Evolutionary conservation across 768 basidiomycete genomes (phyloP).

Genomic region (Auriculariales sp.): DNA sequence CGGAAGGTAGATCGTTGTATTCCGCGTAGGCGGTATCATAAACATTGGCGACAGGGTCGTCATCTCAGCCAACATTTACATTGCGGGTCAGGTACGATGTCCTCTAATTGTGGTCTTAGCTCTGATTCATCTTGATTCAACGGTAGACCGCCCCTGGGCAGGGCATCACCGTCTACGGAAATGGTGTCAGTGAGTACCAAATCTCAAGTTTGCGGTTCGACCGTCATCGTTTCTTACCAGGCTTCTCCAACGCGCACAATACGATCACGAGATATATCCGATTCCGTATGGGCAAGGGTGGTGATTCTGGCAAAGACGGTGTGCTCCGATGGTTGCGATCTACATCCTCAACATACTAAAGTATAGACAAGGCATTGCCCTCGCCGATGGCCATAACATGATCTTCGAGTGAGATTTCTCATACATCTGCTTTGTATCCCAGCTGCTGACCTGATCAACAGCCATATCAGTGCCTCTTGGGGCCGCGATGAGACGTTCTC

Average conservation of each 20-base stretch:
- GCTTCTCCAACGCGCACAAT: conserved; percentile 17
- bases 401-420: too few relatives aligned
- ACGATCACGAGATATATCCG: conserved; percentile 18
- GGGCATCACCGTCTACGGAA: conserved; percentile 24
- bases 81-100: conserved; percentile 23
- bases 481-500: conserved; percentile 21
- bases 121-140: too few relatives aligned
- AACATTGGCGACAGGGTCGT: conserved; percentile 18
- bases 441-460: too few relatives aligned
- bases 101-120: too few relatives aligned
- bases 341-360: too few relatives aligned
- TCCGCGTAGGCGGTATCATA: conserved; percentile 21
- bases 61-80: conserved; percentile 17
- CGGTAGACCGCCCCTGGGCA: conserved; percentile 24
- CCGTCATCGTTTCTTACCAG: too few relatives aligned
- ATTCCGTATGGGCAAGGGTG: conserved; percentile 19
- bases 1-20: conserved; percentile 15
- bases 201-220: conserved; percentile 2
- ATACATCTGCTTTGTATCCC: too few relatives aligned
- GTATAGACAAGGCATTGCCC: too few relatives aligned
- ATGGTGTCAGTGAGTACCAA: too few relatives aligned
- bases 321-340: too few relatives aligned
- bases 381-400: conserved; percentile 22
- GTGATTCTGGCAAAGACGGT: conserved; percentile 21
- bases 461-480: conserved; percentile 22